phyloP scores from a whole-genome alignment of 495 filamentous ascomycete species.

The Hypoxylon intermedium region DNA sequence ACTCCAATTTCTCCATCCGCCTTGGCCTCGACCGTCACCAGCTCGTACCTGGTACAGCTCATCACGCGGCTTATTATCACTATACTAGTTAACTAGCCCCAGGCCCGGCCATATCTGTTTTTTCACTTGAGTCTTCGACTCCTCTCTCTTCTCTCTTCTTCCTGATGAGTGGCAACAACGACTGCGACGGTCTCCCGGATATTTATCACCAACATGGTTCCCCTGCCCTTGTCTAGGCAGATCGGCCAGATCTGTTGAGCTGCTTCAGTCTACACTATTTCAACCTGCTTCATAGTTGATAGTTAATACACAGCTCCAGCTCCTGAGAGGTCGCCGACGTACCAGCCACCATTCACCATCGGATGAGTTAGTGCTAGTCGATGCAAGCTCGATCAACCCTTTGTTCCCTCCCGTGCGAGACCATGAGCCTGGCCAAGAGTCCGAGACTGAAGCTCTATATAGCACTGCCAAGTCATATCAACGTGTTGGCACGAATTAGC shows the following conservation, averaged over 20 bases:
- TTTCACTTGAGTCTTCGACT: neutral
- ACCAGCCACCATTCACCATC: neutral
- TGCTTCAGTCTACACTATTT: neutral
- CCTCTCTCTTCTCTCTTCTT: neutral
- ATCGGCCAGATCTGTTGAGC: constrained; percentile 28
- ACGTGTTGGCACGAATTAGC: neutral
- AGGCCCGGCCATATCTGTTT: constrained; percentile 1
- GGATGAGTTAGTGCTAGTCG: constrained; percentile 6
- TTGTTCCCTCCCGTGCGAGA: constrained; percentile 11
- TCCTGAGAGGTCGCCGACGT: neutral
- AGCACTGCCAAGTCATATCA: neutral
- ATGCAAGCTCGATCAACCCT: neutral
- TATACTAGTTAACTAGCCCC: constrained; percentile 1
- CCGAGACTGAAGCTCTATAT: constrained; percentile 11
- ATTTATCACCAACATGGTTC: constrained; percentile 27
- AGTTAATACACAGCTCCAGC: constrained; percentile 9
- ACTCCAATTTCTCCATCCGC: constrained; percentile 6
- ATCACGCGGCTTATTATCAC: constrained; percentile 20
- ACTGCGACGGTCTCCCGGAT: constrained; percentile 10
- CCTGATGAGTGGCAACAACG: constrained; percentile 29
- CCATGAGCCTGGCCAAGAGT: constrained; percentile 11
- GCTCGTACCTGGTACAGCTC: constrained; percentile 4
- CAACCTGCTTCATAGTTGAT: neutral
- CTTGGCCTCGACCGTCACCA: constrained; percentile 18
- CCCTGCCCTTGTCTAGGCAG: constrained; percentile 10